Percentiles rank a stretch among this genome's conserved stretches.
phyloP scores from a whole-genome alignment of 2,329 filamentous ascomycete species.

The Elsinoe perseae region DNA sequence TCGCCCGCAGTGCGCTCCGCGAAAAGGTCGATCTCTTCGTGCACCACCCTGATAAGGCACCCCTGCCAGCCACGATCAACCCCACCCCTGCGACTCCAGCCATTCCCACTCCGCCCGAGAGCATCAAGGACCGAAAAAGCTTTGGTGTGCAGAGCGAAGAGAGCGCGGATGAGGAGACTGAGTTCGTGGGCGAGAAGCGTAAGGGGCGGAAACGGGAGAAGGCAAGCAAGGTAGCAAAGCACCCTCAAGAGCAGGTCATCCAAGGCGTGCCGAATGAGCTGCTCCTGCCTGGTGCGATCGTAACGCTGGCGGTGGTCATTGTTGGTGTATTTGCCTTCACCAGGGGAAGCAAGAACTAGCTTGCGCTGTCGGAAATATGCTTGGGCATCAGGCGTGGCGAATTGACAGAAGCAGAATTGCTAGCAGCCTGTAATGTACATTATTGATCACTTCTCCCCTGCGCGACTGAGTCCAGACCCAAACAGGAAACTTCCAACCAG shows the following conservation, averaged over 20 bases:
- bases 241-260: conserved; percentile 68
- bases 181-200: conserved; percentile 35
- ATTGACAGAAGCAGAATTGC: neutral
- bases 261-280: conserved; percentile 89
- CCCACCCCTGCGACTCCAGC: conserved; percentile 49
- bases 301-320: conserved; percentile 90
- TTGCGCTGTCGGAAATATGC: neutral
- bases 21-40: conserved; percentile 98
- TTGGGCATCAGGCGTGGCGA: neutral
- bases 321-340: conserved; percentile 82
- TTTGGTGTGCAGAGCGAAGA: conserved; percentile 46
- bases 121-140: conserved; percentile 42
- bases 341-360: conserved; percentile 13
- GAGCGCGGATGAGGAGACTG: conserved; percentile 39
- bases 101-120: conserved; percentile 45
- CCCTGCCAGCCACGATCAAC: conserved; percentile 57
- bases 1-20: conserved; percentile 66
- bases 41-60: conserved; percentile 85
- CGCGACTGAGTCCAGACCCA: too few species aligned
- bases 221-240: conserved; percentile 31
- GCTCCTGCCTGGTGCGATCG: conserved; percentile 85
- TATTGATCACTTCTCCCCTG: neutral
- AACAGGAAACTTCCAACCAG: too few species aligned
- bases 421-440: neutral
- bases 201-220: conserved; percentile 24